Conservation (phyloP, 1,139 yeast species). For the Geotrichum citri-aurantii region DNA sequence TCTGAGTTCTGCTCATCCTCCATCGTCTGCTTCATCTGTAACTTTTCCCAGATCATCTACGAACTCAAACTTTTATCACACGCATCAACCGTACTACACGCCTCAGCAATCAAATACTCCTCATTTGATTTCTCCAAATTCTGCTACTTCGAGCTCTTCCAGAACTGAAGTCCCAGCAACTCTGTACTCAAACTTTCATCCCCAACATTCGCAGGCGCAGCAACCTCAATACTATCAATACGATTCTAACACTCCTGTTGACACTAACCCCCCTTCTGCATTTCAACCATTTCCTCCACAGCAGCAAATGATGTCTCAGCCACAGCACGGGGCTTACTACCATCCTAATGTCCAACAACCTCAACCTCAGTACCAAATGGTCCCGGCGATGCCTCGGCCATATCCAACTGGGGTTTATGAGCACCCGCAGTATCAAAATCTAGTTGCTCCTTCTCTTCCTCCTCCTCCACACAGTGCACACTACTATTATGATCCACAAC, state of each 20-base stretch:
- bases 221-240: slow-evolving; percentile 1
- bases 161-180: background rate
- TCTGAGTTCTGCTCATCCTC: slow-evolving; percentile 6
- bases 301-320: slow-evolving; percentile 18
- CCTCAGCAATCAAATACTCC: background rate
- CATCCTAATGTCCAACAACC: slow-evolving; percentile 14
- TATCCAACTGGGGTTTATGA: slow-evolving; percentile 9
- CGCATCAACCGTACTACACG: background rate
- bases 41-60: background rate
- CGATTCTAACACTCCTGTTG: background rate
- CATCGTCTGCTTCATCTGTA: slow-evolving; percentile 5
- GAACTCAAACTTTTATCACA: background rate
- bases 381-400: slow-evolving; percentile 15
- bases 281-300: slow-evolving; percentile 16
- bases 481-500: background rate
- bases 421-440: slow-evolving; percentile 4
- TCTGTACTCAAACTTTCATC: background rate
- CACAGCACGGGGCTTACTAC: slow-evolving; percentile 7
- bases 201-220: slow-evolving; percentile 15
- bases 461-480: slow-evolving; percentile 1
- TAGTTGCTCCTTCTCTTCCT: background rate
- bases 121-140: slow-evolving; percentile 9
- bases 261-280: background rate
- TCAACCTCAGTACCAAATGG: slow-evolving; percentile 12
- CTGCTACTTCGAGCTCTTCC: slow-evolving; percentile 3